These are phyloP conservation scores for Schizophyllum commune DNA, from an alignment of 1,284 basidiomycete genomes.

Conservation along the genomic window DNA sequence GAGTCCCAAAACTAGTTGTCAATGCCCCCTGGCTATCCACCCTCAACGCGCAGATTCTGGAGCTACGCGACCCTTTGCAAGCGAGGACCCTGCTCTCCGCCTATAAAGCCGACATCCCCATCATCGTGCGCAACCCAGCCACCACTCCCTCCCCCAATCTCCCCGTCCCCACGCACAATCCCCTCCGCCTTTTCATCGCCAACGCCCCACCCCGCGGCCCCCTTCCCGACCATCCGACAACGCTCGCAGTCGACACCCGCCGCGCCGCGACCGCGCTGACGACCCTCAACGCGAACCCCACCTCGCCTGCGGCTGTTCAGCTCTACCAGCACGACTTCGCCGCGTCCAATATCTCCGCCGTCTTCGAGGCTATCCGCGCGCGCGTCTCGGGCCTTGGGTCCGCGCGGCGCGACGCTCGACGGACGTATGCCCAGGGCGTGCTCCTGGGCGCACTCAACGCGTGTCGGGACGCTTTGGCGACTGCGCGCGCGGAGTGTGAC, in stretches of 20 bases:
- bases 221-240: neutral
- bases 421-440: slow-evolving; percentile 8
- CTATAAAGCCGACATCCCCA: neutral
- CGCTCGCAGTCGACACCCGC: slow-evolving; percentile 35
- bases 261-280: slow-evolving; percentile 48
- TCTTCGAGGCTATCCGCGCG: slow-evolving; percentile 33
- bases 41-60: neutral
- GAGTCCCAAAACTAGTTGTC: neutral
- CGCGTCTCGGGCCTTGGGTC: slow-evolving; percentile 20
- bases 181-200: neutral
- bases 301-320: slow-evolving; percentile 43
- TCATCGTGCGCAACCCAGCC: neutral
- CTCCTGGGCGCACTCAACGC: slow-evolving; percentile 27
- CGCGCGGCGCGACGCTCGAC: slow-evolving; percentile 14
- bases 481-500: slow-evolving; percentile 22
- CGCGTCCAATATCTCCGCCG: slow-evolving; percentile 44
- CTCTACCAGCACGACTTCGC: slow-evolving; percentile 56
- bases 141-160: neutral
- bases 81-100: neutral
- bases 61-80: neutral
- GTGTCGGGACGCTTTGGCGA: slow-evolving; percentile 21
- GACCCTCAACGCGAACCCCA: slow-evolving; percentile 35
- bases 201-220: slow-evolving; percentile 1
- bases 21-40: neutral
- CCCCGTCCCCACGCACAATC: neutral